Evolutionary conservation across 495 filamentous ascomycete species (phyloP).

Genomic region (Penicillium ucsense): DNA sequence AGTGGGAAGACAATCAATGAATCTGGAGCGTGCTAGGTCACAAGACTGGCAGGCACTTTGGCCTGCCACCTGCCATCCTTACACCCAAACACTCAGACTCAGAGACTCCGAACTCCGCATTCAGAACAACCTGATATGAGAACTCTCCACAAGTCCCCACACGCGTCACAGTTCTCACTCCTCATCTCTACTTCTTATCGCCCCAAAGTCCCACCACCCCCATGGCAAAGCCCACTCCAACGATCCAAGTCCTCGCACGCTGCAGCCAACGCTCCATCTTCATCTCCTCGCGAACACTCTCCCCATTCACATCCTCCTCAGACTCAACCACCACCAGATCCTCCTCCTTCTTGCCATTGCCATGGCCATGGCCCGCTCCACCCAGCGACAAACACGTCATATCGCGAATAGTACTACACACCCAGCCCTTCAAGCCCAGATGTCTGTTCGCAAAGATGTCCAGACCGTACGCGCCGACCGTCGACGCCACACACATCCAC

Average conservation of each 20-base stretch:
- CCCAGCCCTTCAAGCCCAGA: slow-evolving; percentile 22
- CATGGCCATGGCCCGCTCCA: slow-evolving; percentile 18
- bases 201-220: slow-evolving; percentile 84
- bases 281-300: slow-evolving; percentile 65
- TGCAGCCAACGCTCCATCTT: slow-evolving; percentile 54
- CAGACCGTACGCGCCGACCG: slow-evolving; percentile 42
- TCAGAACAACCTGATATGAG: too few relatives aligned
- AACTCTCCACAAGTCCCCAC: background rate
- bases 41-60: too few relatives aligned
- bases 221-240: slow-evolving; percentile 61
- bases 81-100: too few relatives aligned
- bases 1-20: too few relatives aligned
- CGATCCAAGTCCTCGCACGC: slow-evolving; percentile 47
- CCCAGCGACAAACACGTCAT: slow-evolving; percentile 11
- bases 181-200: slow-evolving; percentile 42
- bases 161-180: too few relatives aligned
- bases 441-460: slow-evolving; percentile 44
- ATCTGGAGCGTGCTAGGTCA: too few relatives aligned
- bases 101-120: too few relatives aligned
- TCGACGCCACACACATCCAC: slow-evolving; percentile 57
- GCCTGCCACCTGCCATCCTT: too few relatives aligned
- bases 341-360: slow-evolving; percentile 49
- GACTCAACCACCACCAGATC: slow-evolving; percentile 48
- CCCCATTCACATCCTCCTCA: slow-evolving; percentile 62
- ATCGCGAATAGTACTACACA: slow-evolving; percentile 18